Conservation (phyloP, 139 green algal species). For the Desmodesmus armatus region DNA sequence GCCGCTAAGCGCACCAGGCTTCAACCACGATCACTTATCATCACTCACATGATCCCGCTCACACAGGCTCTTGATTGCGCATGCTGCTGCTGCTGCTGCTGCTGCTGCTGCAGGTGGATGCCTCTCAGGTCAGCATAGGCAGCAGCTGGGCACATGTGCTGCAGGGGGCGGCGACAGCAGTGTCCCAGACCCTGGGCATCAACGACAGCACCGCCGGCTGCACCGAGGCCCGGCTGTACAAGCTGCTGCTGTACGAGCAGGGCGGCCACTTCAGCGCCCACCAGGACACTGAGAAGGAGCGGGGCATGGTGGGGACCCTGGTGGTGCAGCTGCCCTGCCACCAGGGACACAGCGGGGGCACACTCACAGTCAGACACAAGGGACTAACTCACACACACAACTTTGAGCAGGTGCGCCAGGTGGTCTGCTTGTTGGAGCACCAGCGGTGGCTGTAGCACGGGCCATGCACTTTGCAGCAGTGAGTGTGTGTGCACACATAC, state of each 20-base stretch:
- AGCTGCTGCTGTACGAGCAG: constrained; percentile 54
- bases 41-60: background rate
- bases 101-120: constrained; percentile 22
- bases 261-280: constrained; percentile 48
- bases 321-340: constrained; percentile 45
- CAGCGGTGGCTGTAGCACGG: too few species aligned
- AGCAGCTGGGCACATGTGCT: constrained; percentile 5
- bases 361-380: constrained; percentile 1
- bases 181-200: constrained; percentile 7
- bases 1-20: too few species aligned
- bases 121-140: background rate
- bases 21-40: too few species aligned
- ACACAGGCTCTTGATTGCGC: background rate
- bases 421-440: too few species aligned
- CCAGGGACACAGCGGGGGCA: constrained; percentile 37
- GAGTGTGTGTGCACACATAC: too few species aligned
- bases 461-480: too few species aligned
- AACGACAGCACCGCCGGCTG: too few species aligned
- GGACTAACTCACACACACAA: background rate
- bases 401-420: constrained; percentile 7
- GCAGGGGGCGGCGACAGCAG: background rate
- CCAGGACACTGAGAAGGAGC: constrained; percentile 49
- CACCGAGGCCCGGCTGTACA: constrained; percentile 36
- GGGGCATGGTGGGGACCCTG: constrained; percentile 49
- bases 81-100: background rate